Evolutionary conservation across 495 filamentous ascomycete species (phyloP), one percentile per base, ranked within the genome.

Genomic region (Entonaema liquescens): DNA sequence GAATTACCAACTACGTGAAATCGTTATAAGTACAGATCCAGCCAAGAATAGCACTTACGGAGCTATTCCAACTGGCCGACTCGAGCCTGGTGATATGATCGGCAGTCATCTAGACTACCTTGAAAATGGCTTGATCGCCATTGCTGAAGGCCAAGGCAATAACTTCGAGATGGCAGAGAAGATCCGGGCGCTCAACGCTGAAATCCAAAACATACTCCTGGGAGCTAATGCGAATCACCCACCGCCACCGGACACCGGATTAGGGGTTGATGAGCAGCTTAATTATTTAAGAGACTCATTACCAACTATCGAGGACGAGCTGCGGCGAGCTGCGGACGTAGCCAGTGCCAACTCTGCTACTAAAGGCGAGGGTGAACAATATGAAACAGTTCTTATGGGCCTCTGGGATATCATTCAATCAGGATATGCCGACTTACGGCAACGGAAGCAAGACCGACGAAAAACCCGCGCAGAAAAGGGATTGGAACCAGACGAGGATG

Each of bases 321-420:
- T 84, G 31, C 65, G 58, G 2, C 76, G 74, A 40, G 74, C 72
- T 25, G 61, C 76, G 9, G 42, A 47, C 2, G 42, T 19, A 23
- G 4, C 42, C 19, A 23, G 9, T 8, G 62, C 74, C 19, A 70
- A 68, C 5, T 74, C 74, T 2, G 38, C 75, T 58, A 62, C 70
- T 52, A 76, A 76, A 62, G 76, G 83, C 28, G 79, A 85, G 69
- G 76, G 77, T 13, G 84, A 85, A 33, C 86, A 89, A 61, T 86
- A 84, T 25, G 87, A 92, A 38, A 81, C 84, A 5, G 81, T 90
- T 5, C 80, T 94, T 36, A 84, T 80, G 62, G 87, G 88, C n/a
- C 78, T 94, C 23, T 94, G 92, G 92, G 88, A 90, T 42, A 91
- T 88, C 54, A 85, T 93, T 26, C 81, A 88, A 59, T 83, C 87